Conservation (phyloP, 768 basidiomycete genomes). For the Lyophyllum atratum region DNA sequence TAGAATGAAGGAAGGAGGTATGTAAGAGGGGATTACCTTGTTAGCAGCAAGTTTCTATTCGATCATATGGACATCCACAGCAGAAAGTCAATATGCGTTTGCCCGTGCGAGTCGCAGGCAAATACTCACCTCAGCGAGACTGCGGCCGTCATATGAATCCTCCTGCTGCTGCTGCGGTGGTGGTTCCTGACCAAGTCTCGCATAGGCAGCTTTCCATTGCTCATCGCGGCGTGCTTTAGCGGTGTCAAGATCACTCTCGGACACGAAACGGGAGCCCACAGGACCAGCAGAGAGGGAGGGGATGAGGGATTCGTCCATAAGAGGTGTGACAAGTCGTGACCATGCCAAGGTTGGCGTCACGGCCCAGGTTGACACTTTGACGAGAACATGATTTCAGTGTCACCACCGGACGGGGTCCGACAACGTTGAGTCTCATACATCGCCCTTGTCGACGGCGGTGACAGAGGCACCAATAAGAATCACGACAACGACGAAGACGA, state of each 20-base stretch:
- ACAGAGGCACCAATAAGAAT: background rate
- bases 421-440: background rate
- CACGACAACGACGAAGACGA: background rate
- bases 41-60: constrained; percentile 87
- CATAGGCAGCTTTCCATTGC: constrained; percentile 91
- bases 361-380: background rate
- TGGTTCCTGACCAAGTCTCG: constrained; percentile 83
- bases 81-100: constrained; percentile 46
- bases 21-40: constrained; percentile 49
- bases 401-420: background rate
- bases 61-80: constrained; percentile 42
- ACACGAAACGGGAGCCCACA: constrained; percentile 85
- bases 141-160: constrained; percentile 81
- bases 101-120: constrained; percentile 13
- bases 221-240: constrained; percentile 75
- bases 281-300: constrained; percentile 72
- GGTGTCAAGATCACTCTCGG: constrained; percentile 74
- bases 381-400: background rate
- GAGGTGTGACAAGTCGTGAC: constrained; percentile 8
- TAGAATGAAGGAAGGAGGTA: constrained; percentile 4
- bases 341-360: background rate
- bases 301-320: constrained; percentile 64
- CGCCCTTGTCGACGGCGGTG: background rate
- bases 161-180: constrained; percentile 73
- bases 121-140: constrained; percentile 80